Evolutionary conservation across 2,329 filamentous ascomycete genomes (phyloP).

Genomic region (Epichloe elymi): DNA sequence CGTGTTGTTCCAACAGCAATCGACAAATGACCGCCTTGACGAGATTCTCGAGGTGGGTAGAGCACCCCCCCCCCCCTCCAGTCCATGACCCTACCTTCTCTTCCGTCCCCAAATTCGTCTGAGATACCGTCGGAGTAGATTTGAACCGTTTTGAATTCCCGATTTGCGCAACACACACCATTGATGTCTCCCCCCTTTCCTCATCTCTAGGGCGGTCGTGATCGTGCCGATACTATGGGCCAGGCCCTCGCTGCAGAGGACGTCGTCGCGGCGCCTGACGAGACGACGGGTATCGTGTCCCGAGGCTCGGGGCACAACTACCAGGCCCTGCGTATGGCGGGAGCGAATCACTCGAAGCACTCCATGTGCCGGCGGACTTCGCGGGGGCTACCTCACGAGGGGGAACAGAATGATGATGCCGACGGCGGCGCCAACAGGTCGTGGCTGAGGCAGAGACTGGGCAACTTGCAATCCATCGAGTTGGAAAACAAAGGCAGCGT

Average conservation of each 20-base stretch:
- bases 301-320: constrained; percentile 25
- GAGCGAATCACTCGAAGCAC: constrained; percentile 2
- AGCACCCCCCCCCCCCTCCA: too few species aligned
- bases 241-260: constrained; percentile 12
- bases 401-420: constrained; percentile 2
- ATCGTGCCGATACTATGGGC: constrained; percentile 29
- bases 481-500: constrained; percentile 79
- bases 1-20: constrained; percentile 14
- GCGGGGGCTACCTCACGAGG: constrained; percentile 8
- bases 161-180: too few species aligned
- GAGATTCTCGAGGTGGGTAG: constrained; percentile 33
- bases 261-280: constrained; percentile 18
- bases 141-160: too few species aligned
- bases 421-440: constrained; percentile 12
- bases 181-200: not conserved
- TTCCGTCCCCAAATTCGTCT: not conserved
- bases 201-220: constrained; percentile 24
- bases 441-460: constrained; percentile 40
- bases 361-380: constrained; percentile 8
- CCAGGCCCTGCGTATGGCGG: constrained; percentile 21
- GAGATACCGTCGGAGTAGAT: too few species aligned
- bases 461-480: constrained; percentile 49
- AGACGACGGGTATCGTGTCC: constrained; percentile 28
- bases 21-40: constrained; percentile 28
- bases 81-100: not conserved